Conservation (phyloP, 78 protist species). For the Speleostelium caveatum region DNA sequence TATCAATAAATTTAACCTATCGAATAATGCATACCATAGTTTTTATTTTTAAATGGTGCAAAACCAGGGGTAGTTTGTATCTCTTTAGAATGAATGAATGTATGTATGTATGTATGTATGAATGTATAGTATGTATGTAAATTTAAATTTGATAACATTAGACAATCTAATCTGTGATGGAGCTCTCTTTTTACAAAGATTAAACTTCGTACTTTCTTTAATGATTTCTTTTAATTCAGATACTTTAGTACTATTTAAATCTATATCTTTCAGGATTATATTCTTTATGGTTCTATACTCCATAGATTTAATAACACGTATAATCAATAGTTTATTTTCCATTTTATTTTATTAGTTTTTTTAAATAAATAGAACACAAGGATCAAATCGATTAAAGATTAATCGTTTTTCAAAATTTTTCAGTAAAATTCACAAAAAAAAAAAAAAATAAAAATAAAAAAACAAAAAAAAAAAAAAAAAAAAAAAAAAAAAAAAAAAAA, state of each 20-base stretch:
- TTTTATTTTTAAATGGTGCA: constrained; percentile 44
- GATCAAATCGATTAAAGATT: too few relatives aligned
- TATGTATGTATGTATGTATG: neutral
- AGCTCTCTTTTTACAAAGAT: too few relatives aligned
- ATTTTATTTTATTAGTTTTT: too few relatives aligned
- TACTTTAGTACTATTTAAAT: constrained; percentile 32
- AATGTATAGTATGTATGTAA: neutral
- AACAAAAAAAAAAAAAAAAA: too few relatives aligned
- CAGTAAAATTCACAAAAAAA: too few relatives aligned
- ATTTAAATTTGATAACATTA: neutral
- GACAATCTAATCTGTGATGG: neutral
- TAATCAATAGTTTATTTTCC: constrained; percentile 30
- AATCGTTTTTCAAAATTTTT: too few relatives aligned
- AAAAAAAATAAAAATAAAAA: too few relatives aligned
- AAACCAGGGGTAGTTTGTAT: constrained; percentile 59
- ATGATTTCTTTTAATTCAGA: constrained; percentile 40
- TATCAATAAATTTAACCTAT: too few relatives aligned
- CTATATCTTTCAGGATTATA: constrained; percentile 12
- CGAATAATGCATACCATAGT: constrained; percentile 2
- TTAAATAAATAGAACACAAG: too few relatives aligned
- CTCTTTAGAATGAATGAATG: neutral
- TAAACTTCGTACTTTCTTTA: constrained; percentile 27
- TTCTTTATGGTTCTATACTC: constrained; percentile 71
- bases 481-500: too few relatives aligned
- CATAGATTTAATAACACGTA: constrained; percentile 54